These are phyloP conservation scores for Arxiozyma bovina DNA, from an alignment of 1,139 yeast species.

Conservation along the genomic window DNA sequence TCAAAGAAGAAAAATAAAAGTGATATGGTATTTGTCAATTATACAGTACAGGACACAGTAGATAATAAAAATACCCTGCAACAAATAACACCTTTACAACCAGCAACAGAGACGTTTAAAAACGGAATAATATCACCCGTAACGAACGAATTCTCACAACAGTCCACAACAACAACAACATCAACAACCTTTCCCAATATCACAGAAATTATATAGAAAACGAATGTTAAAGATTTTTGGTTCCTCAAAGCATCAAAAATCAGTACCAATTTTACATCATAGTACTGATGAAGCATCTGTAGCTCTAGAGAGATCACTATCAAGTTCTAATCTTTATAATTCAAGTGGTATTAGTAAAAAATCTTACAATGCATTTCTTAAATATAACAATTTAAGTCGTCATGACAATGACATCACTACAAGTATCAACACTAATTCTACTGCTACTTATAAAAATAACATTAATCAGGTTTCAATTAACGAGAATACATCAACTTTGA, in stretches of 20 bases:
- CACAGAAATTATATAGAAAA: conserved; percentile 21
- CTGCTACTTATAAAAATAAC: background rate
- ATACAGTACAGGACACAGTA: conserved; percentile 27
- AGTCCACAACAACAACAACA: background rate
- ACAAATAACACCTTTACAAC: background rate
- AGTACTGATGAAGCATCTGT: conserved; percentile 1
- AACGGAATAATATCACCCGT: background rate
- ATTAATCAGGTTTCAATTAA: background rate
- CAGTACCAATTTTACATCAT: background rate
- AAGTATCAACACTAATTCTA: background rate
- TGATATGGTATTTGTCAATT: conserved; percentile 30
- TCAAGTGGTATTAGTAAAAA: conserved; percentile 12
- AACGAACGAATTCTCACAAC: conserved; percentile 10
- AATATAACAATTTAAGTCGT: conserved; percentile 8
- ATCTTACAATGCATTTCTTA: conserved; percentile 22
- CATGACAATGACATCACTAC: background rate
- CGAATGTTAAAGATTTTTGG: conserved; percentile 29
- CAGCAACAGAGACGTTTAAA: conserved; percentile 1
- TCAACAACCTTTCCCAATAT: background rate
- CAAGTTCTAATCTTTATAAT: conserved; percentile 3
- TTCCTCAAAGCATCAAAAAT: conserved; percentile 12
- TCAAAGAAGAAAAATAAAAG: conserved; percentile 20
- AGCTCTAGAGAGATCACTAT: conserved; percentile 6
- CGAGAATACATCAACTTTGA: background rate
- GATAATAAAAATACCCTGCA: conserved; percentile 4